Evolutionary conservation across 2,329 filamentous ascomycete genomes (phyloP).

Genomic region (Fusarium torreyae): DNA sequence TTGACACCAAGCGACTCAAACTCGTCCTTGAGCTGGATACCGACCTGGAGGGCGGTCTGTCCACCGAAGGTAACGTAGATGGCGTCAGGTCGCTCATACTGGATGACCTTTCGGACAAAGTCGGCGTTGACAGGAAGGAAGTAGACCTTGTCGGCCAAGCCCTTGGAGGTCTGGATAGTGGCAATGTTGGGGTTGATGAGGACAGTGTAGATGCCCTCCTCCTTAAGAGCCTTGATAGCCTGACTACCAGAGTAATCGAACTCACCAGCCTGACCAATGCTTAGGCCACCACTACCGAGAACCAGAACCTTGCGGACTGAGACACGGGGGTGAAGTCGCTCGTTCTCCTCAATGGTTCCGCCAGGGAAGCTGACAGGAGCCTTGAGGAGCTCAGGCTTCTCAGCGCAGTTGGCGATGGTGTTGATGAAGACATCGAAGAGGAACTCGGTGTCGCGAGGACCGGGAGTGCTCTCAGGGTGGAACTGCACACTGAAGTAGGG

Average conservation of each 20-base stretch:
- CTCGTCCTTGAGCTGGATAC: conserved; percentile 97
- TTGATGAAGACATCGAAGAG: conserved; percentile 97
- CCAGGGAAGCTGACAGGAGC: conserved; percentile 90
- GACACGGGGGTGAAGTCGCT: conserved; percentile 81
- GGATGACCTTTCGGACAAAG: conserved; percentile 97
- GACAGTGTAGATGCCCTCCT: conserved; percentile 98
- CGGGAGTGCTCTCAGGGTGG: conserved; percentile 96
- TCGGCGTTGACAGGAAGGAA: conserved; percentile 97
- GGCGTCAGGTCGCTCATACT: conserved; percentile 93
- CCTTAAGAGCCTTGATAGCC: conserved; percentile 97
- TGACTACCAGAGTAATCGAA: conserved; percentile 99
- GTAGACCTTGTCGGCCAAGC: conserved; percentile 97
- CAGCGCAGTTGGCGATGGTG: conserved; percentile 81
- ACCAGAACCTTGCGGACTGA: conserved; percentile 95
- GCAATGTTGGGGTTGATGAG: conserved; percentile 99
- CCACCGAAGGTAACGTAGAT: conserved; percentile 99
- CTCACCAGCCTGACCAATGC: conserved; percentile 97
- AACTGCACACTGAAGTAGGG: conserved; percentile 99
- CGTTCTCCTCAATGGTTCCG: conserved; percentile 84
- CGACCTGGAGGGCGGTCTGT: conserved; percentile 95
- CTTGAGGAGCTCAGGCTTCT: conserved; percentile 76
- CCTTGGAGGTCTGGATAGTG: conserved; percentile 98
- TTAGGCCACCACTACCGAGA: conserved; percentile 93
- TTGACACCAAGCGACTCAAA: conserved; percentile 93
- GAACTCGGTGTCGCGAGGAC: conserved; percentile 95